Percentiles rank a stretch among this genome's conserved stretches.
Conservation (phyloP, 805 yeast genomes). For the Ascoidea rubescens region DNA sequence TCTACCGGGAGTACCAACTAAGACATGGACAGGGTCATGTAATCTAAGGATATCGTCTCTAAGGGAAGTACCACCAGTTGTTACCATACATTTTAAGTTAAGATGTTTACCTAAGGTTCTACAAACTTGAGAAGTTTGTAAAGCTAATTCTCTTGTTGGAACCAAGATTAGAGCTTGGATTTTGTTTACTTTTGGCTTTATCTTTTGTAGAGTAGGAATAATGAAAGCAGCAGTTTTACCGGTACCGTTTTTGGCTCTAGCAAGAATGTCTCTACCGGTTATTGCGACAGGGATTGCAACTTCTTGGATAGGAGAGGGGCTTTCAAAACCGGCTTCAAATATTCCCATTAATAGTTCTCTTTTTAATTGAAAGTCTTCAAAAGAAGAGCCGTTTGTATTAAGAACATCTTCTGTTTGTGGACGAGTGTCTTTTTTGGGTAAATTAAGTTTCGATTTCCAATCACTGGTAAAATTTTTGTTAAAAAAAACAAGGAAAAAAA, state of each 20-base stretch:
- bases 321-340: conserved; percentile 97
- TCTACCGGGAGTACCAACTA: conserved; percentile 98
- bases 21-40: conserved; percentile 82
- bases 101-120: conserved; percentile 91
- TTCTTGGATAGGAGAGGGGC: conserved; percentile 96
- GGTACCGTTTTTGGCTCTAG: conserved; percentile 97
- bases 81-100: conserved; percentile 88
- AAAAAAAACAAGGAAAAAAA: too few species aligned
- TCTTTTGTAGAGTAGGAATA: conserved; percentile 81
- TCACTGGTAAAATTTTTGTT: conserved; percentile 15
- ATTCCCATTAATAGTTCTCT: conserved; percentile 96
- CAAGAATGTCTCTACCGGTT: conserved; percentile 89
- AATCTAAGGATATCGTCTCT: conserved; percentile 91
- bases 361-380: conserved; percentile 84
- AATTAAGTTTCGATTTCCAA: conserved; percentile 64
- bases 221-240: conserved; percentile 98
- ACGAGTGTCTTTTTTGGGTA: conserved; percentile 80
- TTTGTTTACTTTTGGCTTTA: conserved; percentile 70
- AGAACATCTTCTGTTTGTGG: conserved; percentile 96
- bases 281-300: conserved; percentile 93
- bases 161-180: conserved; percentile 89
- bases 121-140: conserved; percentile 95
- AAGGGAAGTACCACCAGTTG: conserved; percentile 94
- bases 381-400: conserved; percentile 77
- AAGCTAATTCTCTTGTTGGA: conserved; percentile 95